Evolutionary conservation across 208 protist genomes (phyloP), one percentile per base, ranked within the genome.

Genomic region (Crithidia fasciculata): DNA sequence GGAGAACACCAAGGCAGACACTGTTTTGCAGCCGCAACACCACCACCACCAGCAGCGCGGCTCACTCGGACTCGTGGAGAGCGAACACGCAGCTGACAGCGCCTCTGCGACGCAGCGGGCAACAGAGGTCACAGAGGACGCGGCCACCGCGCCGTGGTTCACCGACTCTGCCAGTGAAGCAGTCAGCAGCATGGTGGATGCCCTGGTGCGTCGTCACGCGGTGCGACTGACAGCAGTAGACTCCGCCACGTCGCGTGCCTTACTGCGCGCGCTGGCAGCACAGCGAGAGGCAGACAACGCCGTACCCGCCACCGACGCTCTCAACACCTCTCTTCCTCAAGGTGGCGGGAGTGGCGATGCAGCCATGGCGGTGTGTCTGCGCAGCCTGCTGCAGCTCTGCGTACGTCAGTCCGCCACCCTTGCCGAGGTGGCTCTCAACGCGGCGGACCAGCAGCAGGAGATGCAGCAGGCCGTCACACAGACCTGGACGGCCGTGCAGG

Each of bases 401-500:
- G 47, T 80, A 5, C 68, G 68, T 2, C 74, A 80, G 68, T 80
- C 74, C 13, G 68, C 74, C 44, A 53, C 66, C 4, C 52, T 80
- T 28, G 74, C 67, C 16, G 74, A 66, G 13, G 56, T 80, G 44
- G 74, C 74, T 8, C 61, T 71, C 63, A 66, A 59, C 52, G 62
- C 74, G 2, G 74, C 62, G 4, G 54, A 68, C 15, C 60, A 80
- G 54, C 68, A 80, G 15, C 61, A 60, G 50, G 68, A 69, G 54
- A 44, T 74, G 68, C 74, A 80, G 74, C n/a, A 41, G 36, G 62
- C 53, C 7, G 74, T 80, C 50, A 80, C 64, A n/a, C 52, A 69
- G 43, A 71, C 74, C 36, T 80, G 74, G 74, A 80, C 74, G 19
- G 74, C 52, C 36, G 74, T 74, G 62, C 74, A 80, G 55, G 43